Evolutionary conservation across 768 basidiomycete genomes (phyloP), one percentile per base, ranked within the genome.

Genomic region (Boletus vermiculosoides): DNA sequence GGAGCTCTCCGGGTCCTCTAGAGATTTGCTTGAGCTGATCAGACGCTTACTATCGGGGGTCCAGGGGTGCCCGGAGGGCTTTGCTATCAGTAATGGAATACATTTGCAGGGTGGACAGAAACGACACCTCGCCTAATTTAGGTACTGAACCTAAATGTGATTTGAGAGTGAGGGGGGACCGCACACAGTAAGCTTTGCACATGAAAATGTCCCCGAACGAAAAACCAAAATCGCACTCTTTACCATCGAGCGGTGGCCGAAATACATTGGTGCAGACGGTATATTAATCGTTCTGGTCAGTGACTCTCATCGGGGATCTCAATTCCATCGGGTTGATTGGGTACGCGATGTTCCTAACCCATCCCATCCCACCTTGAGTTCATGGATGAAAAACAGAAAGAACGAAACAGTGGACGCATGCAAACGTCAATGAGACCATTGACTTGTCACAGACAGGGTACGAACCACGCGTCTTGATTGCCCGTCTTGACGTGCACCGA

Each of bases 291-390:
- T 74, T 73, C n/a, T 66, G 47, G 5, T 60, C 55, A 5, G 59
- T 37, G 42, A 74, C 67, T 2, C 65, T 58, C 10, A 59, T 56
- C 23, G 75, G 69, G 8, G 66, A 68, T n/a, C 69, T 74, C 34
- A n/a, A n/a, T n/a, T n/a, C 80, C 40, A 80, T 68, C n/a, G 80
- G 78, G 51, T 81, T 77, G 46, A 81, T 70, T 12, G 77, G 63
- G 52, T 72, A 77, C 13, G 63, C 44, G 48, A 70, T 63, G 30
- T 65, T 69, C 9, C 77, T 60, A 28, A 15, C 23, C 44, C 40
- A 2, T 3, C 25, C 36, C 10, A 18, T 5, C 4, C 42, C 23
- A 5, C 28, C n/a, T 30, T 15, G n/a, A 7, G 23, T 41, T 34
- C 10, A 18, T 18, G 18, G 5, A 33, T 23, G 25, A 7, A 12